These are phyloP conservation scores for Tirmania nivea DNA, from an alignment of 495 filamentous ascomycete genomes.

Conservation along the genomic window DNA sequence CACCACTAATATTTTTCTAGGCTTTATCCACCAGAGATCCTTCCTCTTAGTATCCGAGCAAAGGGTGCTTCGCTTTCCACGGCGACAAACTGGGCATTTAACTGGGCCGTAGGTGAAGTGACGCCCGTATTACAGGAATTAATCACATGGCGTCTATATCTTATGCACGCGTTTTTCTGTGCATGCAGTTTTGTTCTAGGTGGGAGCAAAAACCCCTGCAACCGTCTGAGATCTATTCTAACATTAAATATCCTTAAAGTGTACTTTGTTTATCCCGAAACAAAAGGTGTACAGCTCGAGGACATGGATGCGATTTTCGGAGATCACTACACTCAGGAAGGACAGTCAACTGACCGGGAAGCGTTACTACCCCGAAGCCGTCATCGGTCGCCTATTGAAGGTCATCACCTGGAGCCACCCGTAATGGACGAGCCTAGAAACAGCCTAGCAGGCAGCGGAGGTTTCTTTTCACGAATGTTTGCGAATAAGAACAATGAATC, in stretches of 20 bases:
- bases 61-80: constrained; percentile 96
- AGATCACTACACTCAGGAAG: constrained; percentile 54
- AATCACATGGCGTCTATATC: constrained; percentile 82
- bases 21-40: constrained; percentile 88
- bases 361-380: constrained; percentile 40
- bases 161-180: constrained; percentile 94
- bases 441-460: too few relatives aligned
- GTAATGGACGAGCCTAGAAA: too few relatives aligned
- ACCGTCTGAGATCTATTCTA: neutral
- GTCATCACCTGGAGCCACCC: too few relatives aligned
- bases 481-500: too few relatives aligned
- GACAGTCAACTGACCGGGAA: constrained; percentile 45
- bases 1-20: neutral
- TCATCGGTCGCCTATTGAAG: too few relatives aligned
- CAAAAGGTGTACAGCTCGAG: constrained; percentile 78
- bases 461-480: too few relatives aligned
- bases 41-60: constrained; percentile 87
- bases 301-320: constrained; percentile 89
- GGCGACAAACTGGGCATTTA: constrained; percentile 94
- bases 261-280: constrained; percentile 93
- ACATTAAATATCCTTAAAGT: constrained; percentile 35
- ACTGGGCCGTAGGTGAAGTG: constrained; percentile 88
- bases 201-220: constrained; percentile 20
- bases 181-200: constrained; percentile 88
- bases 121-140: constrained; percentile 77